Percentiles rank a stretch among this genome's conserved stretches.
These are phyloP conservation scores for Avena eriantha DNA, from an alignment of 176 grass and related monocot species.

Conservation along the genomic window DNA sequence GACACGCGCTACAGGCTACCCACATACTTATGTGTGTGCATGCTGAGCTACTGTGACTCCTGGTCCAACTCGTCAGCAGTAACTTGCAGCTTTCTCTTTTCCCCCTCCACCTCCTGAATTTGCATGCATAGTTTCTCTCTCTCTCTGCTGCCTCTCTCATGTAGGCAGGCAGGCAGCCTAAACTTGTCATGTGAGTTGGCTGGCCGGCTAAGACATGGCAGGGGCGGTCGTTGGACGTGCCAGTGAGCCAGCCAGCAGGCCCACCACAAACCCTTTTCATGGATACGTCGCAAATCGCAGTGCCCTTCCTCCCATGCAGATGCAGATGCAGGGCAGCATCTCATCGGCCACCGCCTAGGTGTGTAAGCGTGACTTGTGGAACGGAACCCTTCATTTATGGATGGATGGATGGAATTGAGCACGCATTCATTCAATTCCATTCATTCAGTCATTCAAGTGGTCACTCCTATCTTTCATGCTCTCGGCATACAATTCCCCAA, in stretches of 20 bases:
- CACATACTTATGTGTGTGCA: constrained; percentile 20
- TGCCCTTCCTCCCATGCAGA: constrained; percentile 10
- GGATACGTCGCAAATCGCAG: constrained; percentile 44
- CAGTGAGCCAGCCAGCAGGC: constrained; percentile 38
- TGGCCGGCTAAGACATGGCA: constrained; percentile 45
- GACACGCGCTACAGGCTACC: constrained; percentile 36
- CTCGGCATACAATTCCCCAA: constrained; percentile 49
- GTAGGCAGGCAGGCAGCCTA: constrained; percentile 34
- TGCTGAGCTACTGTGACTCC: constrained; percentile 13
- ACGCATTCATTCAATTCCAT: constrained; percentile 13
- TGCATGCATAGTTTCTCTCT: constrained; percentile 15
- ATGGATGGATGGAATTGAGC: constrained; percentile 33
- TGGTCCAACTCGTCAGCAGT: constrained; percentile 34
- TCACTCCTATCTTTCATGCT: constrained; percentile 47
- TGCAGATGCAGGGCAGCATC: not conserved
- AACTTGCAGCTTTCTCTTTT: constrained; percentile 1
- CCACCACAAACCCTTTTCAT: constrained; percentile 38
- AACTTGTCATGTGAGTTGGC: constrained; percentile 57
- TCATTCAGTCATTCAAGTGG: constrained; percentile 24
- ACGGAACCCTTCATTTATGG: constrained; percentile 42
- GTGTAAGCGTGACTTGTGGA: constrained; percentile 40
- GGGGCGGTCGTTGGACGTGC: constrained; percentile 37
- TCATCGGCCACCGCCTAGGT: constrained; percentile 31
- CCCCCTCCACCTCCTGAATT: not conserved
- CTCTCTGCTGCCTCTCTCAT: constrained; percentile 36